Percentiles rank a stretch among this genome's conserved stretches.
Conservation (phyloP, 192 early-diverging fungal genomes). For the Coemansia sp. region DNA sequence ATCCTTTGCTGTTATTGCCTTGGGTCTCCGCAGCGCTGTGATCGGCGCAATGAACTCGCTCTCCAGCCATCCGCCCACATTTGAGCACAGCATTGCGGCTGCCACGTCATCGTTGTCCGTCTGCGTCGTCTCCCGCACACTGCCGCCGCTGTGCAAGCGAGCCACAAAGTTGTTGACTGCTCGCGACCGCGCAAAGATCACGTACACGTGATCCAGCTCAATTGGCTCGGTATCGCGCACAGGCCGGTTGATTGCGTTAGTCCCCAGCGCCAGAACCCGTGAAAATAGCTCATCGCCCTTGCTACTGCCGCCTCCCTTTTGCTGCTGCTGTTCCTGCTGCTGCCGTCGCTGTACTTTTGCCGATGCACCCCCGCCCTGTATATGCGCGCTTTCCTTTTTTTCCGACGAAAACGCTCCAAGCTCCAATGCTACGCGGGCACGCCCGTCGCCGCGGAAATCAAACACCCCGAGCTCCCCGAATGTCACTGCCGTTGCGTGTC, state of each 20-base stretch:
- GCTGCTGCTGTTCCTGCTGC: background rate
- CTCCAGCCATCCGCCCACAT: conserved; percentile 44
- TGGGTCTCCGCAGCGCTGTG: conserved; percentile 21
- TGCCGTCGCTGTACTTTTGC: background rate
- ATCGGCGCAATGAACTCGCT: too few species aligned
- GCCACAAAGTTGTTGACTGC: conserved; percentile 53
- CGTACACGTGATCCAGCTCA: conserved; percentile 47
- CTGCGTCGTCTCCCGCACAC: background rate
- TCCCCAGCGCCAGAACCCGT: conserved; percentile 9
- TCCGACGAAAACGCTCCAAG: conserved; percentile 47
- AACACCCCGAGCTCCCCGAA: conserved; percentile 49
- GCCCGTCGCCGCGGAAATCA: conserved; percentile 48
- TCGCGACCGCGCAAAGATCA: conserved; percentile 44
- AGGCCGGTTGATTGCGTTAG: conserved; percentile 16
- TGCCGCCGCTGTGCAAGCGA: conserved; percentile 17
- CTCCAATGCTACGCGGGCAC: conserved; percentile 40
- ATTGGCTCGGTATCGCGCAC: conserved; percentile 29
- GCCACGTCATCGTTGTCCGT: conserved; percentile 5
- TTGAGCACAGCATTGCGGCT: conserved; percentile 25
- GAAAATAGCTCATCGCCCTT: background rate
- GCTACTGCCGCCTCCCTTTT: background rate
- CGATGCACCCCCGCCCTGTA: background rate
- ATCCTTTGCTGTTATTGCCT: background rate
- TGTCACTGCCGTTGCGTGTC: conserved; percentile 39
- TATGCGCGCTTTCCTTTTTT: conserved; percentile 21